Evolutionary conservation across 306 rosid genomes (phyloP), one percentile per base, ranked within the genome.

Genomic region (Cajanus cajan): DNA sequence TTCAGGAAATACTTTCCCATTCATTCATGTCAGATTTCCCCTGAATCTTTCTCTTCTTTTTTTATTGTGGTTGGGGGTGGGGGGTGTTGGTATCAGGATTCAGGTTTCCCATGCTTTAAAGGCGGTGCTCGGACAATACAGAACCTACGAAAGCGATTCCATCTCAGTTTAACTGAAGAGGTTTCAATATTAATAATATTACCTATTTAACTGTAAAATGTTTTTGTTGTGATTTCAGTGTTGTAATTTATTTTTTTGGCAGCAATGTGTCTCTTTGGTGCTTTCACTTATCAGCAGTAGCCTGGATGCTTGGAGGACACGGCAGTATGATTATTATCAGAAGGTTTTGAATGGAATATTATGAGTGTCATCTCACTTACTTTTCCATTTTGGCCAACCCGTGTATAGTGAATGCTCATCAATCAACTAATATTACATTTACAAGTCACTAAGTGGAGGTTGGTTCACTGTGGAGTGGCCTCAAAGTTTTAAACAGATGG

Each of bases 191-290:
- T 54, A 61, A 45, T 54, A 54, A 61, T 48, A 16, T 51, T 40
- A 7, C 40, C 50, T 65, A 50, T 47, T 61, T 21, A 33, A 50
- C 22, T 12, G 44, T 71, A 52, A 19, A 77, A 33, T 18, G 33
- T 36, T 58, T 74, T 82, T 31, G 19, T 52, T 76, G 51, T 75
- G 68, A 76, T 78, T 81, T 54, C 82, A 41, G 16, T 71, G 22
- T 52, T 78, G 18, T 78, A 6, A 34, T 10, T 28, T 28, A 1
- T 28, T 33, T 3, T 67, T 69, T 57, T 83, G 10, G 87, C 96
- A 93, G 99, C 99, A 96, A 91, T 96, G 99, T 77, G 99, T 96
- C 67, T 96, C 99, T 28, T 83, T 96, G 88, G 99, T 96, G 82
- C 97, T 96, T 77, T 91, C 99, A 13, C 93, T 96, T 33, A 96